Evolutionary conservation across 2,329 filamentous ascomycete genomes (phyloP).

Genomic region (Penicillium sp.): DNA sequence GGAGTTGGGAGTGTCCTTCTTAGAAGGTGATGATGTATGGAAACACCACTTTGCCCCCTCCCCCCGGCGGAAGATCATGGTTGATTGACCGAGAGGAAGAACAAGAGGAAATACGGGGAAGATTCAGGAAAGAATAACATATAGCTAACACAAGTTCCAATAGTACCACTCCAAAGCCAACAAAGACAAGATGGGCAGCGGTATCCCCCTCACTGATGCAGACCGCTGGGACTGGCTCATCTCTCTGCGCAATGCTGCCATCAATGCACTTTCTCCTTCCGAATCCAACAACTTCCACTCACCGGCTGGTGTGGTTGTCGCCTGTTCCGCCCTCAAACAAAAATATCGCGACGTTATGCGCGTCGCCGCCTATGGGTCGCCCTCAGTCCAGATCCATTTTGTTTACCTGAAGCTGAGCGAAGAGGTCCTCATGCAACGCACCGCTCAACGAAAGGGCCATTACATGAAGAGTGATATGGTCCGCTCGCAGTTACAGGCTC

Average conservation of each 20-base stretch:
- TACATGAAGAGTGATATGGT: conserved; percentile 98
- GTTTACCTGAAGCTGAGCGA: conserved; percentile 85
- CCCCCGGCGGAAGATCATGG: no score
- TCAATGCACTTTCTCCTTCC: conserved; percentile 54
- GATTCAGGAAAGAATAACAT: no score
- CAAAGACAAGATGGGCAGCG: conserved; percentile 86
- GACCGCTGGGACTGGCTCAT: conserved; percentile 99
- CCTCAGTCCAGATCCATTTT: conserved; percentile 81
- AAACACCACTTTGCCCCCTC: no score
- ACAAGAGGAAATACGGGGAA: no score
- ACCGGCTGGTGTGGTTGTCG: conserved; percentile 81
- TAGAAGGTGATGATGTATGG: conserved; percentile 78
- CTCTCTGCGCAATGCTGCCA: conserved; percentile 67
- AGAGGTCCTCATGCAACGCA: conserved; percentile 74
- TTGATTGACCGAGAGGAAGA: no score
- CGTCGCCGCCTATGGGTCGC: conserved; percentile 75
- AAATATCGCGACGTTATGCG: conserved; percentile 95
- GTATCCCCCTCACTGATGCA: conserved; percentile 83
- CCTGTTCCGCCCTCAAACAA: conserved; percentile 93
- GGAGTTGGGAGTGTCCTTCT: conserved; percentile 68
- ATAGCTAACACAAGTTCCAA: conserved; percentile 14
- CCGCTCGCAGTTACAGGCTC: conserved; percentile 81
- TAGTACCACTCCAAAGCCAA: conserved; percentile 65
- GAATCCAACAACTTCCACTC: conserved; percentile 50
- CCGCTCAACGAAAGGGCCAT: conserved; percentile 75